Conservation (phyloP, 139 green algal species). For the Micromonas commoda region DNA sequence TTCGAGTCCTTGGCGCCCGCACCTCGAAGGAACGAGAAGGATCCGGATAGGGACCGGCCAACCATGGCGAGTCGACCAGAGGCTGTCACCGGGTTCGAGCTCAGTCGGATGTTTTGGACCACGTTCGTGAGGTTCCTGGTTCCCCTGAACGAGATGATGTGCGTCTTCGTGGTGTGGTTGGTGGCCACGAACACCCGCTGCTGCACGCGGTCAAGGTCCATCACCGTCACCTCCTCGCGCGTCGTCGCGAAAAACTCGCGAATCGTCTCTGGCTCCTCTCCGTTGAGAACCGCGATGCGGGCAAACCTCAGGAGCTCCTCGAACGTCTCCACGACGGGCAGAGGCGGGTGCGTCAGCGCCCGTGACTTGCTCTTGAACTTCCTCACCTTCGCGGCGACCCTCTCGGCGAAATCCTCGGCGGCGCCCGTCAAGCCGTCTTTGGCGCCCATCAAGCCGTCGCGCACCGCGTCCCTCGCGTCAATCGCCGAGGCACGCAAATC, state of each 20-base stretch:
- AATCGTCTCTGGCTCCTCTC: not conserved
- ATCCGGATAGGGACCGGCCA: not conserved
- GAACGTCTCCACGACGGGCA: slow-evolving; percentile 25
- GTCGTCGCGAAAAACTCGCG: slow-evolving; percentile 1
- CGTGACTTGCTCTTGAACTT: not conserved
- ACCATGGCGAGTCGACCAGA: not conserved
- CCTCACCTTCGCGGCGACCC: not conserved
- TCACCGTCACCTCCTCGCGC: slow-evolving; percentile 6
- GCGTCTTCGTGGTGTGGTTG: not conserved
- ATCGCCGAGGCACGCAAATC: too few relatives aligned
- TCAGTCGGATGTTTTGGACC: slow-evolving; percentile 10
- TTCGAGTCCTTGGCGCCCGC: not conserved
- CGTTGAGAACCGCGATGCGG: slow-evolving; percentile 8
- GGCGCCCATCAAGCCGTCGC: too few relatives aligned
- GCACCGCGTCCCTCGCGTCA: too few relatives aligned
- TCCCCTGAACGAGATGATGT: slow-evolving; percentile 16
- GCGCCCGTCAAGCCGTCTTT: not conserved
- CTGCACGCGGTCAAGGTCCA: not conserved
- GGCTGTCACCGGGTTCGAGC: not conserved
- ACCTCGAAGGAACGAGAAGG: not conserved
- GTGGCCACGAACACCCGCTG: slow-evolving; percentile 8
- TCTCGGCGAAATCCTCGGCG: not conserved
- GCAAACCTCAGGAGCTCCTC: slow-evolving; percentile 21
- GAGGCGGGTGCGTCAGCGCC: not conserved
- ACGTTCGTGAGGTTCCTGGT: slow-evolving; percentile 23